These are phyloP conservation scores for Triticum timopheevii DNA, from an alignment of 176 grass and related monocot species.

Conservation along the genomic window DNA sequence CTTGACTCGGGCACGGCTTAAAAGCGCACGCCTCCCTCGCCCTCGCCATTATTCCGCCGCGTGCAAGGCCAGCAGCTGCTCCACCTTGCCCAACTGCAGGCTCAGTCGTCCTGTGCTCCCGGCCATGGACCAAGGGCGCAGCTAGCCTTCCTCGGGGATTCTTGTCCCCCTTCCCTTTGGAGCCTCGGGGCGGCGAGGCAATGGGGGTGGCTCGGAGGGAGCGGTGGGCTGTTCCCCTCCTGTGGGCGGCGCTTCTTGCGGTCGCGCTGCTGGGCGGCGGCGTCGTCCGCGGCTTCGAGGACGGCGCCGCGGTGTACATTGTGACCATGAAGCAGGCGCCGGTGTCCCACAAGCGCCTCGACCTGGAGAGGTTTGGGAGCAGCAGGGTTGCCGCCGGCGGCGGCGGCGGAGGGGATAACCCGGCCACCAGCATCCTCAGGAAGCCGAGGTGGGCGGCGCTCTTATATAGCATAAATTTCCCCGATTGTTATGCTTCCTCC, in stretches of 20 bases:
- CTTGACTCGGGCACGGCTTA: constrained; percentile 8
- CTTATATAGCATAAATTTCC: no score
- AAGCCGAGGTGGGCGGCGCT: constrained; percentile 57
- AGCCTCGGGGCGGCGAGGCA: not conserved
- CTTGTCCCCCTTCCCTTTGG: not conserved
- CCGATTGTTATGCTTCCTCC: no score
- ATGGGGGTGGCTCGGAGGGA: constrained; percentile 29
- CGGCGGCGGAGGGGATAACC: constrained; percentile 35
- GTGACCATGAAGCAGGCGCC: constrained; percentile 82
- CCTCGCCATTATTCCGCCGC: constrained; percentile 36
- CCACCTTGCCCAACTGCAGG: constrained; percentile 5
- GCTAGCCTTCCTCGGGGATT: constrained; percentile 27
- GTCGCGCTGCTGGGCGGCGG: not conserved
- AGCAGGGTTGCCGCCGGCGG: constrained; percentile 26
- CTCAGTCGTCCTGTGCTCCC: not conserved
- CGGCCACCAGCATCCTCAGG: constrained; percentile 53
- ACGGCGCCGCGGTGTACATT: constrained; percentile 82
- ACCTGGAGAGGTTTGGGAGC: constrained; percentile 46
- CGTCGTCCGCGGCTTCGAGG: constrained; percentile 38
- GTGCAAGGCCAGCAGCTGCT: not conserved
- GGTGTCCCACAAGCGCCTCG: constrained; percentile 52
- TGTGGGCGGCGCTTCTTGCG: constrained; percentile 35
- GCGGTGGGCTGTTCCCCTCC: not conserved
- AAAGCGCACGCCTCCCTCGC: not conserved
- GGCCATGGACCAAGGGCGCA: constrained; percentile 16